Percentiles rank a stretch among this genome's conserved stretches.
phyloP scores from a whole-genome alignment of 495 filamentous ascomycete species.

The Xylaria venustula region DNA sequence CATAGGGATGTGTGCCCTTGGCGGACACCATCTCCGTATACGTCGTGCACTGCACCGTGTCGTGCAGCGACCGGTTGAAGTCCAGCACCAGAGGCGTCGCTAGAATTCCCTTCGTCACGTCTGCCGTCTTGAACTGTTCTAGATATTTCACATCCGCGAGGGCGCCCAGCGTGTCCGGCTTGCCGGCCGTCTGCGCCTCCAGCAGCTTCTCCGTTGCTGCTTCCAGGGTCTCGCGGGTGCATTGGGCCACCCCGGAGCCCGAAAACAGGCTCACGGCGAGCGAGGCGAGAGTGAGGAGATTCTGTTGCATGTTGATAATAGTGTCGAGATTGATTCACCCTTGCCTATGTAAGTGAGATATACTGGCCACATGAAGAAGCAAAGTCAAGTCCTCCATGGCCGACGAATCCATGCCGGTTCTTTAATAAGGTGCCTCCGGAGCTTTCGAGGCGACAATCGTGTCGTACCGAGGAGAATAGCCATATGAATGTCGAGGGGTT shows the following conservation, averaged over 20 bases:
- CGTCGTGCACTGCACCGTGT: slow-evolving; percentile 50
- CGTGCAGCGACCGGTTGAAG: slow-evolving; percentile 47
- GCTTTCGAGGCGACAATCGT: slow-evolving; percentile 20
- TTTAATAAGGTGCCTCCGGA: slow-evolving; percentile 26
- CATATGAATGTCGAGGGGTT: slow-evolving; percentile 32
- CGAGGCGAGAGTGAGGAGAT: slow-evolving; percentile 20
- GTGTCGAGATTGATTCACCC: not conserved
- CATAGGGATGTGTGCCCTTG: slow-evolving; percentile 41
- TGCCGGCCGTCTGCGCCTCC: slow-evolving; percentile 43
- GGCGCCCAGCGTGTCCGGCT: slow-evolving; percentile 28
- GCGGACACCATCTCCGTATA: slow-evolving; percentile 52
- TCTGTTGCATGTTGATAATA: slow-evolving; percentile 20
- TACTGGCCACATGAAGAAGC: too few species aligned
- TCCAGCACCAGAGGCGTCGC: slow-evolving; percentile 42
- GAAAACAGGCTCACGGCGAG: slow-evolving; percentile 22
- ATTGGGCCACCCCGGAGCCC: slow-evolving; percentile 24
- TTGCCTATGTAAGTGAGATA: too few species aligned
- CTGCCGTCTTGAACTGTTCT: slow-evolving; percentile 41
- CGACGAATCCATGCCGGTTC: not conserved
- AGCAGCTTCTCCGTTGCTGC: slow-evolving; percentile 40
- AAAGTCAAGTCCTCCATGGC: too few species aligned
- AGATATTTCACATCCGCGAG: slow-evolving; percentile 32
- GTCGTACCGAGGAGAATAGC: slow-evolving; percentile 32
- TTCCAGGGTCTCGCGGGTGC: slow-evolving; percentile 41
- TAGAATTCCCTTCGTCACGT: slow-evolving; percentile 39